Conservation (phyloP, 1,284 basidiomycete genomes). For the Irpex lacteus region DNA sequence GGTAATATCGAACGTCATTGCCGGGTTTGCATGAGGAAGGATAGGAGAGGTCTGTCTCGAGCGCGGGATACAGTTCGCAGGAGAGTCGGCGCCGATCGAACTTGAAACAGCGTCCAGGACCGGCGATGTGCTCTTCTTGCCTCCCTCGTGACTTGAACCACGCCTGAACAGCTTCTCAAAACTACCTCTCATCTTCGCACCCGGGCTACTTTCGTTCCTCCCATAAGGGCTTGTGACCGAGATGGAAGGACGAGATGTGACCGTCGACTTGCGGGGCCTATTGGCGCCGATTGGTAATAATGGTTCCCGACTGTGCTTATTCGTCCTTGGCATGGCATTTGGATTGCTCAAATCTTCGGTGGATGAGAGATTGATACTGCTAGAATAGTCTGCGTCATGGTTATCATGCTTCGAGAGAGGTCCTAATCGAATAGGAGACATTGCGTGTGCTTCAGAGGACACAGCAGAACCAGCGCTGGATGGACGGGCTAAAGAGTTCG, state of each 20-base stretch:
- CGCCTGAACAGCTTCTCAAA: conserved; percentile 54
- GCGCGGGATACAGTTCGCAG: conserved; percentile 18
- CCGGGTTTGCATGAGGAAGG: conserved; percentile 12
- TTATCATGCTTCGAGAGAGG: conserved; percentile 23
- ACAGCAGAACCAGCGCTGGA: conserved; percentile 32
- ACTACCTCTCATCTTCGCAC: conserved; percentile 46
- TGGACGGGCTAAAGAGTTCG: conserved; percentile 31
- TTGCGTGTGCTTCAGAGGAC: conserved; percentile 27
- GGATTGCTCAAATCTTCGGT: conserved; percentile 27
- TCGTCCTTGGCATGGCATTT: conserved; percentile 23
- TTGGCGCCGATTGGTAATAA: conserved; percentile 49
- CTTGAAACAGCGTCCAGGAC: conserved; percentile 2
- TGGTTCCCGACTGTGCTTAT: conserved; percentile 66
- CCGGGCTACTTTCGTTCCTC: conserved; percentile 28
- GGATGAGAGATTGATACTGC: conserved; percentile 27
- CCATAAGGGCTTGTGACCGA: conserved; percentile 26
- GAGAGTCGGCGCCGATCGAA: conserved; percentile 5
- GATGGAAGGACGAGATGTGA: conserved; percentile 26
- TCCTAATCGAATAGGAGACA: conserved; percentile 27
- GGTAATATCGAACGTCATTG: conserved; percentile 27
- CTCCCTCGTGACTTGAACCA: conserved; percentile 50
- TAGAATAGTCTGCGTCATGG: conserved; percentile 31
- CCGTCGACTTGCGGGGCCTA: conserved; percentile 19
- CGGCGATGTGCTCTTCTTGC: conserved; percentile 18
- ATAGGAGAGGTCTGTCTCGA: conserved; percentile 25